Evolutionary conservation across 805 yeast genomes (phyloP), one percentile per base, ranked within the genome.

Genomic region (Candida corydali): DNA sequence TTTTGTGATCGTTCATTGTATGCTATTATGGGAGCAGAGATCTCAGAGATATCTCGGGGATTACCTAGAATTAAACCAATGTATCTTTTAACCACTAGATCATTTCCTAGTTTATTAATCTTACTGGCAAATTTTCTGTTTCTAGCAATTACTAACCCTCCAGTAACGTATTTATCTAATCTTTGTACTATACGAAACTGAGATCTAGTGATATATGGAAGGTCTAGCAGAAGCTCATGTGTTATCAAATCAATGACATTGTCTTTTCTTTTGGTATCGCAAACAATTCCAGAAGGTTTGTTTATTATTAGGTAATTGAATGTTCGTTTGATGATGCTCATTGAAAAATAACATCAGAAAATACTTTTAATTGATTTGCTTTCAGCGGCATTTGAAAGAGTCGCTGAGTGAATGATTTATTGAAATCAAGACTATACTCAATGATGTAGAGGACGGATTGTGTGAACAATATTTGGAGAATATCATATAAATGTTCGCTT

Each of bases 141-240:
- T 32, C 56, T 28, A 5, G 52, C 43, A 9, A 54, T 44, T 8
- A 49, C 23, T 31, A 53, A 27, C 3, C 56, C 59, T 3, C 59
- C 59, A 8, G 52, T 49, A 9, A 53, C 57, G 40, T 37, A 50
- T 38, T 44, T 38, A 35, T 54, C 58, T 14, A 54, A 36, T 22
- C 59, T 36, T 29, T 50, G 55, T 3, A 50, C 44, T 17, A 52
- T 33, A 17, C 45, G 36, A 30, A 49, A 44, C 17, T 36, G 43
- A 3, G 20, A 16, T 18, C 31, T 19, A 14, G 28, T 26, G 7
- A 27, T 10, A 14, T 4, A 8, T 2, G 41, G 37, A 5, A 28
- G 6, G 17, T 17, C 11, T 6, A 17, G 5, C 25, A 19, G 16
- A 8, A 33, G 26, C 20, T 34, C 27, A 15, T 29, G 16, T 11